A percentile compares a stretch with the other conserved stretches of the same genome.
Evolutionary conservation across 345 rosid species (phyloP).

Genomic region (Camelina laxa): DNA sequence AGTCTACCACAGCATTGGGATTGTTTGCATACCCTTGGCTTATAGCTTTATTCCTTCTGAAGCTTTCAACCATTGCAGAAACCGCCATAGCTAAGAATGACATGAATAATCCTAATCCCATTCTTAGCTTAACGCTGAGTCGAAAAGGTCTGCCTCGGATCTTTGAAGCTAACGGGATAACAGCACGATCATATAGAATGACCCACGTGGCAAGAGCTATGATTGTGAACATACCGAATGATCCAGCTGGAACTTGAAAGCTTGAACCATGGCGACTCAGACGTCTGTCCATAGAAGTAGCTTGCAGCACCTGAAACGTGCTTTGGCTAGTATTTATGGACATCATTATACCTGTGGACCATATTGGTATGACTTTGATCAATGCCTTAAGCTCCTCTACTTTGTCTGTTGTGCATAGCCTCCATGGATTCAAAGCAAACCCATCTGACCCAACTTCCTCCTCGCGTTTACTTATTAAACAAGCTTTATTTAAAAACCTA

Average conservation of each 20-base stretch:
- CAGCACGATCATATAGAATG: constrained; percentile 66
- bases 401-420: constrained; percentile 73
- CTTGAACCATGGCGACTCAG: constrained; percentile 47
- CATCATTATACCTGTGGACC: constrained; percentile 78
- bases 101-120: constrained; percentile 72
- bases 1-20: constrained; percentile 47
- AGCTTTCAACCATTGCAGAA: constrained; percentile 61
- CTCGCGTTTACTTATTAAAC: constrained; percentile 55
- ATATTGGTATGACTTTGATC: constrained; percentile 65
- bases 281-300: constrained; percentile 73
- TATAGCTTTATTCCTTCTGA: constrained; percentile 63
- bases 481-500: constrained; percentile 80
- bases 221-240: constrained; percentile 60
- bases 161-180: constrained; percentile 73
- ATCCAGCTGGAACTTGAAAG: constrained; percentile 80
- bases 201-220: constrained; percentile 59
- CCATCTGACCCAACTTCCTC: constrained; percentile 64
- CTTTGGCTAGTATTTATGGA: constrained; percentile 67
- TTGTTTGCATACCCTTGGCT: constrained; percentile 55
- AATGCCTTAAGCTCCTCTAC: constrained; percentile 84
- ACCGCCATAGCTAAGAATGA: constrained; percentile 67
- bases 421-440: constrained; percentile 69
- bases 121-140: constrained; percentile 60
- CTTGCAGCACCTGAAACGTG: constrained; percentile 68
- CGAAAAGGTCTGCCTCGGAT: constrained; percentile 60